A percentile compares a stretch with the other conserved stretches of the same genome.
Conservation (phyloP, 2,329 filamentous ascomycete genomes). For the Onygena corvina region DNA sequence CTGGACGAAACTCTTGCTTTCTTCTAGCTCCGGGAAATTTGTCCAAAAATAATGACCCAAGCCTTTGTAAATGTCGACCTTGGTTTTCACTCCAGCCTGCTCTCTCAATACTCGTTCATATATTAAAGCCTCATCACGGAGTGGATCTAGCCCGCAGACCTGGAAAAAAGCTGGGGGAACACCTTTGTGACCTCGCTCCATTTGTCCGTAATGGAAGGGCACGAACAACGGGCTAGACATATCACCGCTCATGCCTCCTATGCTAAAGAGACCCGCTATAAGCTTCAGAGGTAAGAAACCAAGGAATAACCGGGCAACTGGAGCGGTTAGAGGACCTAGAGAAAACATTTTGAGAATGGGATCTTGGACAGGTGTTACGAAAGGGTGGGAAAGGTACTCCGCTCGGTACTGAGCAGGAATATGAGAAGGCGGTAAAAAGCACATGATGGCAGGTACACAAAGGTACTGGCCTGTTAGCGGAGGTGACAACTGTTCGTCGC, state of each 20-base stretch:
- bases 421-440: neutral
- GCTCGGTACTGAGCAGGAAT: neutral
- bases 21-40: neutral
- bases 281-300: neutral
- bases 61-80: neutral
- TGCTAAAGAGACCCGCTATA: neutral
- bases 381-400: neutral
- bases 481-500: conserved; percentile 19
- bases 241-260: conserved; percentile 2
- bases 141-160: conserved; percentile 2
- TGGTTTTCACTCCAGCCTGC: neutral
- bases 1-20: neutral
- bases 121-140: conserved; percentile 5
- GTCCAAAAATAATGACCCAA: conserved; percentile 3
- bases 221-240: conserved; percentile 1
- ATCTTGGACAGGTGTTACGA: neutral
- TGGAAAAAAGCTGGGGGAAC: conserved; percentile 1
- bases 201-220: conserved; percentile 3
- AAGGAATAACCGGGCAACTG: neutral
- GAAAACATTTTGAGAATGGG: neutral
- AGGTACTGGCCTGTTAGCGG: conserved; percentile 2
- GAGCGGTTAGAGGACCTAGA: neutral
- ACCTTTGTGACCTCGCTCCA: neutral
- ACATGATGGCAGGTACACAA: neutral
- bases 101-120: neutral